Base-by-base conservation (phyloP, 805 yeast species). In the Yamadazyma akitaensis region DNA sequence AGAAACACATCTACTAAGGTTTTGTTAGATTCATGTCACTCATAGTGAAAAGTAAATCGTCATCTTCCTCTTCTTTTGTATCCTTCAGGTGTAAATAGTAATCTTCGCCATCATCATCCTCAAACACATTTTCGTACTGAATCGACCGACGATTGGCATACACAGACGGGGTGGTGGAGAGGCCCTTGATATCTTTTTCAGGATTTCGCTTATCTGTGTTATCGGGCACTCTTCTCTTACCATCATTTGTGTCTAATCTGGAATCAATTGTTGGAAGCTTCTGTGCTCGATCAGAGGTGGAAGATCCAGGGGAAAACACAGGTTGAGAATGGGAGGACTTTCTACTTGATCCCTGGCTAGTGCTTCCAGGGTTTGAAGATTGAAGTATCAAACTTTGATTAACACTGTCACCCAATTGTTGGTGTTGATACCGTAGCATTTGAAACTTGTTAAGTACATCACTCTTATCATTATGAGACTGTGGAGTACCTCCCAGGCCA, bases 41-140 rank as follows among this genome's bases (percentile, higher is more conserved):
- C 89, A 82, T 83, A 18, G 86, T 77, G 61, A 83, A 82, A 40
- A 83, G 64, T 47, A 84, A 64, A 43, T 83, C 88, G 51, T 82
- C 88, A 46, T 83, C 88, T 19, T 66, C 71, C 24, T 64, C 65
- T 14, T 62, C 62, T 21, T 43, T 43, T 12, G 35, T 12, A 21
- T 28, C 32, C 31, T 47, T 51, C 40, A 41, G 21, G 34, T 51
- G 55, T 24, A 55, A 46, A 40, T 51, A 56, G 38, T 57, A 59
- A 35, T 56, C 60, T 6, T 80, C 85, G 5, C 80, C 85, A 33
- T 76, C 80, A 35, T 68, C 74, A 44, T 70, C 75, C 17, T 70
- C 76, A 56, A 71, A 72, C 18, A 71, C 75, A 51, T 66, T 63
- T 32, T 63, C 73, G 54, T 72, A 72, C 28, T 60, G 58, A 17